These are phyloP conservation scores for Pseudoscleropodium purum DNA, from an alignment of 225 moss, liverwort and hornwort genomes.

Conservation along the genomic window DNA sequence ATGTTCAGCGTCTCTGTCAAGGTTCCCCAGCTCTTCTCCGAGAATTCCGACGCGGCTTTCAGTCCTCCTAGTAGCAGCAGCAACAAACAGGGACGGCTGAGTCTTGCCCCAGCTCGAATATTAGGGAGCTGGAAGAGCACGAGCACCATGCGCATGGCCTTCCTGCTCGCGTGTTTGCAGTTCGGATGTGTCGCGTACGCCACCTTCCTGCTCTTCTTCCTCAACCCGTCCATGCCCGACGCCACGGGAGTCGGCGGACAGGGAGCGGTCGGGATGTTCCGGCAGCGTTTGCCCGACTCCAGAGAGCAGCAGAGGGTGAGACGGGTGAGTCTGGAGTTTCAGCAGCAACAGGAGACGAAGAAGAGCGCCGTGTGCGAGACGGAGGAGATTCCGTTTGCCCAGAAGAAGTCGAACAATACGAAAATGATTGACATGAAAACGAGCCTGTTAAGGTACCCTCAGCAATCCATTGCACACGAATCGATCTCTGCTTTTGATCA, in stretches of 20 bases:
- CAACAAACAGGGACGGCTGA: background rate
- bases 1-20: background rate
- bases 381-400: conserved; percentile 51
- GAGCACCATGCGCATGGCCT: conserved; percentile 37
- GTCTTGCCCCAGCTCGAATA: background rate
- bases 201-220: conserved; percentile 67
- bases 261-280: background rate
- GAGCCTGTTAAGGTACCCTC: conserved; percentile 32
- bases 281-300: background rate
- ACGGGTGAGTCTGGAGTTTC: background rate
- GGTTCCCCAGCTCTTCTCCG: background rate
- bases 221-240: conserved; percentile 60
- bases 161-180: conserved; percentile 53
- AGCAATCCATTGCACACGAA: background rate
- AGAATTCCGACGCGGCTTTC: background rate
- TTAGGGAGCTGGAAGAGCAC: background rate
- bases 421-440: conserved; percentile 49
- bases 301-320: background rate
- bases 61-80: background rate
- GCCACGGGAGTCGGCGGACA: background rate
- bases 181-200: conserved; percentile 70
- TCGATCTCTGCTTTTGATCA: background rate
- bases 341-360: background rate
- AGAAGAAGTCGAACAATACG: conserved; percentile 64
- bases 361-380: conserved; percentile 29